phyloP scores from a whole-genome alignment of 2,329 filamentous ascomycete species.

The Colletotrichum sp. region DNA sequence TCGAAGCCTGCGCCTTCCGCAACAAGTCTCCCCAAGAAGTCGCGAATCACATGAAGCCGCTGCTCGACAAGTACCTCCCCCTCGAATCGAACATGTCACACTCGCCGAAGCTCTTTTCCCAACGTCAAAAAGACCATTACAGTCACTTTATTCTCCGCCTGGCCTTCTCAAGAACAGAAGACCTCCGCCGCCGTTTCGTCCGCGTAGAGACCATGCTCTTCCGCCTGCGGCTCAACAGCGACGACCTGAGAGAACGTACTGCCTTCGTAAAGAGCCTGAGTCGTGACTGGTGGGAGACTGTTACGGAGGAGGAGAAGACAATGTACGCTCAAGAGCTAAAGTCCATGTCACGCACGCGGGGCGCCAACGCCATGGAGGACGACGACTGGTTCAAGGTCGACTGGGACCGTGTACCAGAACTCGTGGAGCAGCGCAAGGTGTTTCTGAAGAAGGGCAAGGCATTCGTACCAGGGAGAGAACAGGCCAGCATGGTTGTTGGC shows the following conservation, averaged over 20 bases:
- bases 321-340: slow-evolving; percentile 66
- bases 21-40: slow-evolving; percentile 88
- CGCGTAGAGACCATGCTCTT: slow-evolving; percentile 91
- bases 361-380: slow-evolving; percentile 65
- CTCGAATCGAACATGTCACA: slow-evolving; percentile 77
- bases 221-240: slow-evolving; percentile 78
- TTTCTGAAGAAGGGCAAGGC: slow-evolving; percentile 83
- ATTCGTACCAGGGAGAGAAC: slow-evolving; percentile 87
- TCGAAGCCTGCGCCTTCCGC: slow-evolving; percentile 95
- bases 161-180: slow-evolving; percentile 90
- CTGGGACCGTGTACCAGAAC: slow-evolving; percentile 89
- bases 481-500: slow-evolving; percentile 85
- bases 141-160: slow-evolving; percentile 96
- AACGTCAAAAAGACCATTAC: slow-evolving; percentile 95
- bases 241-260: slow-evolving; percentile 74
- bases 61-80: slow-evolving; percentile 86
- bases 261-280: slow-evolving; percentile 79
- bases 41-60: slow-evolving; percentile 79
- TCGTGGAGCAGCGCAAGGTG: slow-evolving; percentile 81
- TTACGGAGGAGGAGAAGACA: slow-evolving; percentile 79
- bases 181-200: slow-evolving; percentile 84
- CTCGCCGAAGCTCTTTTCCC: slow-evolving; percentile 63
- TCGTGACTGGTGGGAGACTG: slow-evolving; percentile 89
- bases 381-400: slow-evolving; percentile 96
- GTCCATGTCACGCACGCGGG: slow-evolving; percentile 47